Base-by-base conservation (phyloP, 2,329 filamentous ascomycete species). In the Fusarium chuoi region DNA sequence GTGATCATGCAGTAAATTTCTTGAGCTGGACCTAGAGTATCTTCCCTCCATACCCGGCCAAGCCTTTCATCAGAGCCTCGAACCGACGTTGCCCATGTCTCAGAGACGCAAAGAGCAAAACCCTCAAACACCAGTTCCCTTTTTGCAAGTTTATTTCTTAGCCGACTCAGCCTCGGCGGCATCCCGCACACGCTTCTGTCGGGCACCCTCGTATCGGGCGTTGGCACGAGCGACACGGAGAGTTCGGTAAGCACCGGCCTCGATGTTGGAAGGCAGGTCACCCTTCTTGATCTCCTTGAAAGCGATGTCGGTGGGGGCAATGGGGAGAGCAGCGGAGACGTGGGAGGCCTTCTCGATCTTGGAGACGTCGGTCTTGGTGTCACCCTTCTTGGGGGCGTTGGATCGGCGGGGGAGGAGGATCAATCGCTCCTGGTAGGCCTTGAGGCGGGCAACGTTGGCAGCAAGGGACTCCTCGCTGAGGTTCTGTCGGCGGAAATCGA, bases 341-440 rank as follows among this genome's bases (percentile, higher is more conserved):
- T 55, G 72, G 77, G 85, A 82, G 79, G 87, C 86, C 83, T 87
- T 89, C 82, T 89, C 86, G 84, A 90, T 90, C 81, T 91, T 92
- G 83, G 85, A 86, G 78, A 88, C 82, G 87, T 96, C 91, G 92
- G 96, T 93, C 84, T 94, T 94, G 85, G 92, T 92, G 87, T 98
- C 94, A 85, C 94, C 94, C 85, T 93, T 93, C 94, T 98, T 98
- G 88, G 92, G 91, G 88, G 96, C 92, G 88, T 95, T 95, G 85
- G 91, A 91, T 88, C 94, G 95, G 90, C 95, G 94, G 84, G 96
- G 96, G 91, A 99, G 98, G 85, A 99, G 91, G 85, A 99, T 98
- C 83, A 99, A 89, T 84, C 95, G 94, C 84, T 93, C 91, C 89
- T 93, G 94, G 95, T 98, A 99, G 85, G 94, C 94, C 91, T 98